Evolutionary conservation across 2,329 filamentous ascomycete species (phyloP).

Genomic region (Ceratocystis papillata): DNA sequence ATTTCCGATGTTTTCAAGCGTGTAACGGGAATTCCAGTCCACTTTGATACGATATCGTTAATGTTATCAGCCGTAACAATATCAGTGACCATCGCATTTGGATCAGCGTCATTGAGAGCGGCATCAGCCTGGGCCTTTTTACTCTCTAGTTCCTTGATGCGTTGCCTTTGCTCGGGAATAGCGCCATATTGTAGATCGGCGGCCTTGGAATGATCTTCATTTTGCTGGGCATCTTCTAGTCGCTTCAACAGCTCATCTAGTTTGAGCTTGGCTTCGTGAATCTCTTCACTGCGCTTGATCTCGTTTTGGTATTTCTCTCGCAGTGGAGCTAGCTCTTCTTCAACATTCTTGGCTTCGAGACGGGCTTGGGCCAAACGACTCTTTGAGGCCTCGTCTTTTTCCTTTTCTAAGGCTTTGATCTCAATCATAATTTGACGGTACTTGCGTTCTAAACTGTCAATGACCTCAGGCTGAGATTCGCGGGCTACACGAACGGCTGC

Average conservation of each 20-base stretch:
- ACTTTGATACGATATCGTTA: slow-evolving; percentile 93
- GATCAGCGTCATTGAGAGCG: slow-evolving; percentile 46
- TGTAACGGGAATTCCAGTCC: slow-evolving; percentile 97
- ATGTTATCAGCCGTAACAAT: slow-evolving; percentile 95
- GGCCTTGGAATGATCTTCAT: slow-evolving; percentile 71
- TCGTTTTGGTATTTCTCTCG: slow-evolving; percentile 94
- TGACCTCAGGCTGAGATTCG: slow-evolving; percentile 90
- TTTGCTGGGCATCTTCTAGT: slow-evolving; percentile 82
- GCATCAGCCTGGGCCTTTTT: slow-evolving; percentile 72
- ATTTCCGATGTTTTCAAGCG: slow-evolving; percentile 90
- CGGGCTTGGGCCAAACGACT: slow-evolving; percentile 70
- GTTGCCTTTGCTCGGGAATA: slow-evolving; percentile 77
- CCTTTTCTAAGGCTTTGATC: slow-evolving; percentile 85
- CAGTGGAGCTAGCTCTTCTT: slow-evolving; percentile 83
- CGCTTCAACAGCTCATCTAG: slow-evolving; percentile 86
- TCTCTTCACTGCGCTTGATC: slow-evolving; percentile 78
- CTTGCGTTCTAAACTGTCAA: slow-evolving; percentile 87
- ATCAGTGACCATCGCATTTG: slow-evolving; percentile 73
- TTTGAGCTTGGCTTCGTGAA: slow-evolving; percentile 91
- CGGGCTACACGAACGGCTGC: slow-evolving; percentile 91
- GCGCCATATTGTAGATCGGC: slow-evolving; percentile 96
- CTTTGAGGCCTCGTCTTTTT: slow-evolving; percentile 89
- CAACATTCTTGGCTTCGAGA: slow-evolving; percentile 84
- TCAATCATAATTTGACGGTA: slow-evolving; percentile 90
- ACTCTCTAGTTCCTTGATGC: slow-evolving; percentile 70